Percentiles rank a stretch among this genome's conserved stretches.
Evolutionary conservation across 2,329 filamentous ascomycete genomes (phyloP).

Genomic region (Emergomyces pasteurianus): DNA sequence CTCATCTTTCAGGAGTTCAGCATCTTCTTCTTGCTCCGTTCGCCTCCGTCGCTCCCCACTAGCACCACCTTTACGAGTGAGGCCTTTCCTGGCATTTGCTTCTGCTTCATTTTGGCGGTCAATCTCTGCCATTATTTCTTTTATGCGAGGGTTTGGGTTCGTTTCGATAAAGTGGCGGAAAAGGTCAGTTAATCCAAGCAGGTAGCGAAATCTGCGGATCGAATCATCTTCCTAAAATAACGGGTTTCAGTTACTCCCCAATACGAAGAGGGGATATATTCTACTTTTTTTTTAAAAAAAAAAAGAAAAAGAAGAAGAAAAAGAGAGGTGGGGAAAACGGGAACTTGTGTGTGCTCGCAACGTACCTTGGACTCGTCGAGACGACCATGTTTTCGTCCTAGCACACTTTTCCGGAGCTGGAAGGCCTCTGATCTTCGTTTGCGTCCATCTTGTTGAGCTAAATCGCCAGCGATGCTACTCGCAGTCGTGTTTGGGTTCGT

Average conservation of each 20-base stretch:
- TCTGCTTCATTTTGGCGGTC: slow-evolving; percentile 79
- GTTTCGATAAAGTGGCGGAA: slow-evolving; percentile 99
- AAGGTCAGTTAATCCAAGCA: slow-evolving; percentile 86
- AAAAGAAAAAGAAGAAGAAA: no score
- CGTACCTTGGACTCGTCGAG: slow-evolving; percentile 80
- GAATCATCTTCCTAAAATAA: slow-evolving; percentile 72
- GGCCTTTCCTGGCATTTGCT: slow-evolving; percentile 59
- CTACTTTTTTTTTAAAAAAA: no score
- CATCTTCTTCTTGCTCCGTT: slow-evolving; percentile 96
- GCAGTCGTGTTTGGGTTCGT: slow-evolving; percentile 57
- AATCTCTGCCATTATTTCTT: slow-evolving; percentile 87
- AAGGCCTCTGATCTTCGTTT: slow-evolving; percentile 79
- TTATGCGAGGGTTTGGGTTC: slow-evolving; percentile 88
- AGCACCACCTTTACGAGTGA: slow-evolving; percentile 72
- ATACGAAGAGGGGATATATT: no score
- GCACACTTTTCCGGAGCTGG: slow-evolving; percentile 79
- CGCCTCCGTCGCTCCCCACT: slow-evolving; percentile 65
- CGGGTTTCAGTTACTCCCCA: no score
- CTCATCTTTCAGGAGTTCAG: slow-evolving; percentile 74
- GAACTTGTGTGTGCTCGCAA: neutral
- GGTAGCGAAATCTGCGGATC: slow-evolving; percentile 84
- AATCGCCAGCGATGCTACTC: slow-evolving; percentile 76
- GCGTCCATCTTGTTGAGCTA: slow-evolving; percentile 55
- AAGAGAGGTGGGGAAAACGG: neutral
- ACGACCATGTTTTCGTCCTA: slow-evolving; percentile 88